Conservation (phyloP, 768 basidiomycete genomes). For the Rhodotorula paludigena region DNA sequence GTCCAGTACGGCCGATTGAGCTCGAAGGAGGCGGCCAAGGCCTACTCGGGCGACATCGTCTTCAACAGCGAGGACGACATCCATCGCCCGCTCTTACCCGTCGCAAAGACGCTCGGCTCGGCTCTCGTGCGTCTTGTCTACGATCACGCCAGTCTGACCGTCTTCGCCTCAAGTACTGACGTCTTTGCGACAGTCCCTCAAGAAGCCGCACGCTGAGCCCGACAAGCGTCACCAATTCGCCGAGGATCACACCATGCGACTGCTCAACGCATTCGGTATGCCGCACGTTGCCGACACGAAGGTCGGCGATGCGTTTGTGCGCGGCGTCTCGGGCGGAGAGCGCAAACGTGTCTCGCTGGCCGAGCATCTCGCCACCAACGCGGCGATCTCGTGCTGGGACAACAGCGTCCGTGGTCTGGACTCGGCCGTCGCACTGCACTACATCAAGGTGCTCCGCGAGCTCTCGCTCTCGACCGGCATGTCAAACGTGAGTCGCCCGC, state of each 20-base stretch:
- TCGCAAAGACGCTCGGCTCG: constrained; percentile 54
- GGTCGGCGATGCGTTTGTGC: constrained; percentile 61
- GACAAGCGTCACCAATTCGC: constrained; percentile 46
- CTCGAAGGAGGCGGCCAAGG: constrained; percentile 48
- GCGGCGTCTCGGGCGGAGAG: constrained; percentile 51
- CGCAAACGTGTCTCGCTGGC: constrained; percentile 43
- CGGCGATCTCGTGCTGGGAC: constrained; percentile 15
- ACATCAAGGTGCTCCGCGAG: constrained; percentile 11
- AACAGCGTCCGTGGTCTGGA: constrained; percentile 43
- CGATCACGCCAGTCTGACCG: background rate
- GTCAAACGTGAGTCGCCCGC: constrained; percentile 11
- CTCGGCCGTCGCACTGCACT: constrained; percentile 43
- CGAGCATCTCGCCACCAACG: constrained; percentile 34
- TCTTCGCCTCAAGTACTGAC: constrained; percentile 51
- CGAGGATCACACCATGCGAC: constrained; percentile 44
- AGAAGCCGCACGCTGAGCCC: constrained; percentile 46
- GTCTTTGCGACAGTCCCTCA: constrained; percentile 49
- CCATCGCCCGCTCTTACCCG: constrained; percentile 76
- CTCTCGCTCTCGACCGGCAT: constrained; percentile 23
- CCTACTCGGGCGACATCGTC: constrained; percentile 65
- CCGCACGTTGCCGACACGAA: constrained; percentile 63
- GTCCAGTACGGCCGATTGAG: constrained; percentile 53
- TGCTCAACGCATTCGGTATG: constrained; percentile 66
- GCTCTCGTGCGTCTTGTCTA: background rate
- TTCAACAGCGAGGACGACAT: constrained; percentile 69